Conservation (phyloP, 148 eudicot genomes). For the Gaultheria prostrata region DNA sequence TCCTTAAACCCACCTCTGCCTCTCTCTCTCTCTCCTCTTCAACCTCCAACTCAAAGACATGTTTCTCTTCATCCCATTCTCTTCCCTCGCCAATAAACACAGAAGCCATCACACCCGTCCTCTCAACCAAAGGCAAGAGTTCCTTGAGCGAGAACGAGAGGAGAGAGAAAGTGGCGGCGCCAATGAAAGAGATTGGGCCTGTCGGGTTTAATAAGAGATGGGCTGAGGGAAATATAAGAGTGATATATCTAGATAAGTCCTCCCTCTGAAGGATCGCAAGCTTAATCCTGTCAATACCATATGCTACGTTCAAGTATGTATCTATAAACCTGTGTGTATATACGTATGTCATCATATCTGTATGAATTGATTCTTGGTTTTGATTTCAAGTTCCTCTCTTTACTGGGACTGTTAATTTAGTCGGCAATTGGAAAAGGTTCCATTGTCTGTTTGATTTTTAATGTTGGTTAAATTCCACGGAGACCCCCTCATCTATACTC, state of each 20-base stretch:
- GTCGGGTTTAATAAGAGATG: conserved; percentile 65
- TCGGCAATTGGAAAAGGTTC: background rate
- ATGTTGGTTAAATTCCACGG: too few relatives aligned
- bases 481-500: too few relatives aligned
- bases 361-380: background rate
- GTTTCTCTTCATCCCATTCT: conserved; percentile 28
- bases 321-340: background rate
- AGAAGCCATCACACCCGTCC: conserved; percentile 18
- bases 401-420: background rate
- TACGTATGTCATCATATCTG: background rate
- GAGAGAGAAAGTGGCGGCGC: conserved; percentile 25
- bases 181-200: conserved; percentile 36
- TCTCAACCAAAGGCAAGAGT: conserved; percentile 30
- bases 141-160: conserved; percentile 29
- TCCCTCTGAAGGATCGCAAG: conserved; percentile 56
- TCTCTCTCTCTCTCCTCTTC: conserved; percentile 22
- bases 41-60: conserved; percentile 12
- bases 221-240: conserved; percentile 69
- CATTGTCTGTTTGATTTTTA: too few relatives aligned
- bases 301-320: conserved; percentile 69
- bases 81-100: conserved; percentile 30
- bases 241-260: conserved; percentile 44
- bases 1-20: conserved; percentile 24
- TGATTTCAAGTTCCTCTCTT: background rate
- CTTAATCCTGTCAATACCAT: conserved; percentile 78